Evolutionary conservation across 1,139 yeast species (phyloP), one percentile per base, ranked within the genome.

Genomic region (Kodamaea anthophila): DNA sequence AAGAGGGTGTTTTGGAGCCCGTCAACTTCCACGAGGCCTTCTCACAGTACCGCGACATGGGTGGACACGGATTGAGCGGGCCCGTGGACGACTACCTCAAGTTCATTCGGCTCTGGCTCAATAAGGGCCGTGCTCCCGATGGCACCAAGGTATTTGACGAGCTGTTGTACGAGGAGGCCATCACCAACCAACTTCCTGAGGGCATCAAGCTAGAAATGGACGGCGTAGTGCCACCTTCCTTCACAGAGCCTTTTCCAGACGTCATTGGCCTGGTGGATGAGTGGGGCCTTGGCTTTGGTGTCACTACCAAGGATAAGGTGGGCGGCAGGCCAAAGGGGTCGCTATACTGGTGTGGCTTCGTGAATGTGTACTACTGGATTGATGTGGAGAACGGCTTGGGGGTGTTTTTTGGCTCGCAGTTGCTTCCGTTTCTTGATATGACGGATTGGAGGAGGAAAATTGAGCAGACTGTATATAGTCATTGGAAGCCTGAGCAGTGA

Each of bases 291-390:
- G 26, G 23, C 2, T 19, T 15, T 24, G 28, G 21, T 5, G 20
- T 31, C 24, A 36, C 29, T 13, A 43, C 36, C 21, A 50, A 50
- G 25, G 39, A 40, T 2, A 37, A 54, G 13, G 52, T 58, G 1
- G 55, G 66, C 1, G 74, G 75, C 2, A 48, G 73, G 36, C 62
- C 68, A 2, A 40, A 42, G 13, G 63, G 65, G 1, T 41, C 64
- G 5, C 38, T 60, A 10, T 60, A 57, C 40, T 70, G 76, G 75
- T 50, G 58, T 21, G 74, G 74, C 0, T 46, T 66, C 31, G 69
- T 66, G 15, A 69, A 66, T 39, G 49, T 65, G 22, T 63, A 44
- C 41, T 69, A n/a, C n/a, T 16, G 18, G 18, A 16, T 16, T 16
- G 18, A 9, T 16, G 18, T 16, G 18, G 18, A 9, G 18, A 16